Percentiles rank a stretch among this genome's conserved stretches.
Evolutionary conservation across 768 basidiomycete species (phyloP).

Genomic region (Exidia glandulosa): DNA sequence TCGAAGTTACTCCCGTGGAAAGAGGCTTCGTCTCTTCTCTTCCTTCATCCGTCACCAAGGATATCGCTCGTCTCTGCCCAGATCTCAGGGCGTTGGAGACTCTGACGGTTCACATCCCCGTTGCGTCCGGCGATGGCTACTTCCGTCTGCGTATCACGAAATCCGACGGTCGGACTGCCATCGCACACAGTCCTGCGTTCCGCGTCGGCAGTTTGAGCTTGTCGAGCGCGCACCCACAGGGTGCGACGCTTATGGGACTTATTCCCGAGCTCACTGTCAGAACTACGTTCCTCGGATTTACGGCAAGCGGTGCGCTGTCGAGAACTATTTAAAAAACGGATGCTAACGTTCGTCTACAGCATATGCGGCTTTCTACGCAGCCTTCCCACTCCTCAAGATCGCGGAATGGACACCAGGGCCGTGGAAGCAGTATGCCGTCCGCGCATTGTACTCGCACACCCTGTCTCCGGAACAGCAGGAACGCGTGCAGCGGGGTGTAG

Average conservation of each 20-base stretch:
- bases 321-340: not conserved
- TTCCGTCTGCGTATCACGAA: constrained; percentile 8
- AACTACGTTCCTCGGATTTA: constrained; percentile 4
- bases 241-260: constrained; percentile 6
- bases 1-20: constrained; percentile 7
- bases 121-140: constrained; percentile 9
- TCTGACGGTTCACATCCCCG: constrained; percentile 8
- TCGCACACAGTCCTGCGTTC: constrained; percentile 7
- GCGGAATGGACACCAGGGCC: constrained; percentile 9
- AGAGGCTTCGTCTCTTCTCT: not conserved
- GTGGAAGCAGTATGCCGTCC: constrained; percentile 6
- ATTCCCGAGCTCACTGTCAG: constrained; percentile 6
- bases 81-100: constrained; percentile 5
- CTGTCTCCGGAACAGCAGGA: constrained; percentile 5
- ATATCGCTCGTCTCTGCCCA: constrained; percentile 3
- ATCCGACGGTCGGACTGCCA: not conserved
- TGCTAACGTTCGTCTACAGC: not conserved
- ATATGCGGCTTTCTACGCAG: constrained; percentile 8
- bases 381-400: constrained; percentile 8
- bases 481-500: constrained; percentile 1
- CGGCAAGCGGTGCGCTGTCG: not conserved
- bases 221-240: constrained; percentile 7
- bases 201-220: constrained; percentile 8
- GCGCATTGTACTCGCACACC: constrained; percentile 4
- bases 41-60: constrained; percentile 1